phyloP scores from a whole-genome alignment of 129 eudicot genomes.

The Lactuca sativa region DNA sequence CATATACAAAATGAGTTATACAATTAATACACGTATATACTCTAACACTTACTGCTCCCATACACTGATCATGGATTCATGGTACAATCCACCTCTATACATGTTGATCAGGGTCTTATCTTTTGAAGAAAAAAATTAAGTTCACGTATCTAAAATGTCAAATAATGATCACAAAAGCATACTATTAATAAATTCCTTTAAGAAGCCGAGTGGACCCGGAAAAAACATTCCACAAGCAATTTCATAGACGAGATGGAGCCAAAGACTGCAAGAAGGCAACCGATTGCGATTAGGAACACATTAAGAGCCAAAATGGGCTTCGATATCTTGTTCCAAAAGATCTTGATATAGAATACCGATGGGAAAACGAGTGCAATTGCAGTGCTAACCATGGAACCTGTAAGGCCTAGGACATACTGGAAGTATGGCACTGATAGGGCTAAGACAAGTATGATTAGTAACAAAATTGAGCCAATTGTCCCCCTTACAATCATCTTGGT shows the following conservation, averaged over 20 bases:
- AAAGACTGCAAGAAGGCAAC: conserved; percentile 45
- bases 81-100: too few relatives aligned
- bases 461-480: conserved; percentile 56
- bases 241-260: conserved; percentile 77
- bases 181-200: too few relatives aligned
- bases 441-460: conserved; percentile 51
- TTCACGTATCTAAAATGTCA: too few relatives aligned
- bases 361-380: conserved; percentile 68
- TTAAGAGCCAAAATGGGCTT: conserved; percentile 46
- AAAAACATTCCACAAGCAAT: conserved; percentile 45
- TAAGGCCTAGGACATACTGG: conserved; percentile 80
- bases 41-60: too few relatives aligned
- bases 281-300: conserved; percentile 40
- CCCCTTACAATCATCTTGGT: conserved; percentile 73
- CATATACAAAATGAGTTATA: too few relatives aligned
- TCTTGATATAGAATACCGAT: conserved; percentile 70
- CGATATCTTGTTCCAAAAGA: conserved; percentile 50
- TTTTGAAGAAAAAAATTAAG: too few relatives aligned
- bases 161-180: too few relatives aligned
- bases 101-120: too few relatives aligned
- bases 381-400: conserved; percentile 73
- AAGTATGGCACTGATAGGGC: conserved; percentile 87
- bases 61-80: too few relatives aligned
- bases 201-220: conserved; percentile 29
- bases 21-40: too few relatives aligned